Base-by-base conservation (phyloP, 2,329 filamentous ascomycete genomes). In the Penicillium paneum region DNA sequence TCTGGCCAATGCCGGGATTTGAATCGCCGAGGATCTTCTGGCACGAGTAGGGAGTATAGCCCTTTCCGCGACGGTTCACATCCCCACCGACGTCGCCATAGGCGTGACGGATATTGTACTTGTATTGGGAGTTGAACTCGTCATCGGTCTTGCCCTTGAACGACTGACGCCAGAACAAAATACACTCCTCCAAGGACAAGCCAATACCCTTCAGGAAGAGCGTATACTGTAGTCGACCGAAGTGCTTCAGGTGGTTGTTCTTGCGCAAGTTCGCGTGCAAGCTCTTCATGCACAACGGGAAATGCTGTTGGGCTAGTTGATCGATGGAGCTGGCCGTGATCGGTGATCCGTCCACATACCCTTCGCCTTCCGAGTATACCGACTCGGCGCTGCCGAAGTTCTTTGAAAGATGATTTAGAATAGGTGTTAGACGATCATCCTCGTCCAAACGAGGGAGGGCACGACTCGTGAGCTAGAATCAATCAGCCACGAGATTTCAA, bases 81-180 rank as follows among this genome's bases (percentile, higher is more conserved):
- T 97, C 93, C 54, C 93, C 93, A 51, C 94, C 94, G 0, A 97
- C 94, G 66, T 97, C 93, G 62, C 94, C 94, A 71, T 97, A 99
- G 0, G 81, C 75, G 80, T 99, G 93, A n/a, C 92, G 89, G 54
- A 97, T 84, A 71, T 99, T 97, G 81, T 99, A 99, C 41, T 89
- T 84, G 76, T 99, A 97, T 70, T 97, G 91, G 70, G 97, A 97
- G 75, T 95, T 95, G 81, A 97, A 99, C 34, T 87, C 87, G 67
- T 97, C 93, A 67, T 97, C 94, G 0, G 90, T 92, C 60, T 95
- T 85, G 62, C 91, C 88, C 70, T 85, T 86, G 82, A 99, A 97
- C 28, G 83, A 80, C 58, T 85, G 83, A 11, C 94, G 87, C 94
- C 94, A 99, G 78, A 99, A 99, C 12, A 91, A 65, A 24, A 99